These are phyloP conservation scores for Apiotrichum mycotoxinovorans DNA, from an alignment of 1,284 basidiomycete genomes.

Conservation along the genomic window DNA sequence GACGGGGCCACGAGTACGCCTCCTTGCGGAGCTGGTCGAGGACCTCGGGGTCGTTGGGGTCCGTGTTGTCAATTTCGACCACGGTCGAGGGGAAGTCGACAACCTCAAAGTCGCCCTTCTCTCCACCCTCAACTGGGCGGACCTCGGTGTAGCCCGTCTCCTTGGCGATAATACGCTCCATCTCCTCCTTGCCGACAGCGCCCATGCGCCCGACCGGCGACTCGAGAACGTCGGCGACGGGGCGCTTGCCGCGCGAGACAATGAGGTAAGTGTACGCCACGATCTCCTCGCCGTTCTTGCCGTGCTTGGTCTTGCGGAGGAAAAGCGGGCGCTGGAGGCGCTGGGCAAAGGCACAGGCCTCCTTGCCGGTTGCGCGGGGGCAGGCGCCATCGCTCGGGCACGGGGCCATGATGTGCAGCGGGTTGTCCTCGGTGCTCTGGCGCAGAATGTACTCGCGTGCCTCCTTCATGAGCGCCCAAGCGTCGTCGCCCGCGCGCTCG, in stretches of 20 bases:
- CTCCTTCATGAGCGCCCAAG: slow-evolving; percentile 77
- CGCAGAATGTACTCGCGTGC: slow-evolving; percentile 73
- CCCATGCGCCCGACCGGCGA: slow-evolving; percentile 27
- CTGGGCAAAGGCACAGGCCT: slow-evolving; percentile 79
- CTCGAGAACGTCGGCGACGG: slow-evolving; percentile 15
- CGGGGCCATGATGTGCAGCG: slow-evolving; percentile 52
- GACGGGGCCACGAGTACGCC: slow-evolving; percentile 79
- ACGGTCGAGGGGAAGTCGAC: slow-evolving; percentile 3
- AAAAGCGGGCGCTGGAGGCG: slow-evolving; percentile 80
- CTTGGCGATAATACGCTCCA: slow-evolving; percentile 23
- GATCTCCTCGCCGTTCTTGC: slow-evolving; percentile 75
- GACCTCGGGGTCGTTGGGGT: not conserved
- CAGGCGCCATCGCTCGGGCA: slow-evolving; percentile 90
- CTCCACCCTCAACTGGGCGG: slow-evolving; percentile 38
- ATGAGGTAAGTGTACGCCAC: slow-evolving; percentile 87
- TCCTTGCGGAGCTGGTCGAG: slow-evolving; percentile 38
- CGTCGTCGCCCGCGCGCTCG: slow-evolving; percentile 72
- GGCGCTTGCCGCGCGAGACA: slow-evolving; percentile 73
- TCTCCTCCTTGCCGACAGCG: slow-evolving; percentile 36
- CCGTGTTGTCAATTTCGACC: not conserved
- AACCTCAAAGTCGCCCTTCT: slow-evolving; percentile 27
- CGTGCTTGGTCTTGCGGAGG: slow-evolving; percentile 81
- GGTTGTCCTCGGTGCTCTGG: slow-evolving; percentile 20
- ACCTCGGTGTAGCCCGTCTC: slow-evolving; percentile 28
- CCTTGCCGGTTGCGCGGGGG: slow-evolving; percentile 56